phyloP scores from a whole-genome alignment of 1,284 basidiomycete species.

The Malassezia globosa region DNA sequence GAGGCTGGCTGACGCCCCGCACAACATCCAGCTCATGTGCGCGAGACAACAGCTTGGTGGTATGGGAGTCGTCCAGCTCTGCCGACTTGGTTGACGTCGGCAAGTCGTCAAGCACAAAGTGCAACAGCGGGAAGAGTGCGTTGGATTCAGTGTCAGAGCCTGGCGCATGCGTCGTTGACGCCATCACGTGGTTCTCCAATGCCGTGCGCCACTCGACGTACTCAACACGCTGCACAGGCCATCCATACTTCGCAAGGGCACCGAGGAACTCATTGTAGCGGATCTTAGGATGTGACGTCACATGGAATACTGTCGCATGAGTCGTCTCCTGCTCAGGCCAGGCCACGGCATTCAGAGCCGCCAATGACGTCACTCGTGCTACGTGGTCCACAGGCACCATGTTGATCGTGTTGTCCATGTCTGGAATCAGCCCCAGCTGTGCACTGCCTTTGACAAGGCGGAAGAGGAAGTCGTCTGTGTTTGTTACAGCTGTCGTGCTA shows the following conservation, averaged over 20 bases:
- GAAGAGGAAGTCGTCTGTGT: conserved; percentile 99
- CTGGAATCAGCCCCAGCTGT: conserved; percentile 85
- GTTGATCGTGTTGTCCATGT: conserved; percentile 97
- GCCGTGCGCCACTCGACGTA: conserved; percentile 83
- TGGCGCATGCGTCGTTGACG: conserved; percentile 10
- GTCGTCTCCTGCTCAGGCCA: conserved; percentile 18
- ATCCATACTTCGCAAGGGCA: conserved; percentile 69
- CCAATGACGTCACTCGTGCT: conserved; percentile 61
- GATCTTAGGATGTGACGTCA: conserved; percentile 73
- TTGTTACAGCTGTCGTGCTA: conserved; percentile 68
- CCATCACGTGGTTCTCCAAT: conserved; percentile 85
- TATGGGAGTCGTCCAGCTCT: conserved; percentile 78
- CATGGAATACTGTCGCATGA: conserved; percentile 67
- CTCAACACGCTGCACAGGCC: conserved; percentile 64
- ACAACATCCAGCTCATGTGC: conserved; percentile 50
- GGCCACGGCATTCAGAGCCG: conserved; percentile 24
- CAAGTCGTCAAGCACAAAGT: conserved; percentile 92
- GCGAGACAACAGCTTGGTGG: conserved; percentile 56
- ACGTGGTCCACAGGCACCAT: conserved; percentile 98
- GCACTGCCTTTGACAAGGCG: conserved; percentile 93
- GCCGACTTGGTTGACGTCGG: conserved; percentile 93
- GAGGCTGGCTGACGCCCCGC: conserved; percentile 63
- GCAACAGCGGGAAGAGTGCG: conserved; percentile 88
- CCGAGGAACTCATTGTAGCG: conserved; percentile 82
- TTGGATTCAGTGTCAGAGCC: conserved; percentile 68